These are phyloP conservation scores for Arthrobotrys musiformis DNA, from an alignment of 2,329 filamentous ascomycete species.

Conservation along the genomic window DNA sequence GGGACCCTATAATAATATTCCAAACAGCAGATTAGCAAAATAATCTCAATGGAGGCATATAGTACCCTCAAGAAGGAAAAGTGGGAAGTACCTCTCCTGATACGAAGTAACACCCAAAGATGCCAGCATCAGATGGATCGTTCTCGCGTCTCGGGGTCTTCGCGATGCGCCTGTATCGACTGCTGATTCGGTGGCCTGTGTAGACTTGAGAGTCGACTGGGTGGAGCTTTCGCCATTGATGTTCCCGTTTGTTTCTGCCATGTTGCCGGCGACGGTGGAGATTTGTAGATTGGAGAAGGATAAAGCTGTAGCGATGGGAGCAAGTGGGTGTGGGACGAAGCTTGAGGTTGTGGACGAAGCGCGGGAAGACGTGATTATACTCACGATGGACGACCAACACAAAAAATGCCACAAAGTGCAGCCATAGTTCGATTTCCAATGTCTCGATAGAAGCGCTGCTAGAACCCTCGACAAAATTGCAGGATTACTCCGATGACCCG, in stretches of 20 bases:
- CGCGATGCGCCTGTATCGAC: slow-evolving; percentile 62
- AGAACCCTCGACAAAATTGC: no score
- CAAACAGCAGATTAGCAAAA: background rate
- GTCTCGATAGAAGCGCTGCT: no score
- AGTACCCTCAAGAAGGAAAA: background rate
- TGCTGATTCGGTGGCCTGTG: slow-evolving; percentile 46
- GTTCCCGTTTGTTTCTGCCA: slow-evolving; percentile 49
- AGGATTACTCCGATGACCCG: no score
- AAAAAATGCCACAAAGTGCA: slow-evolving; percentile 17
- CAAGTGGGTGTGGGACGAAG: background rate
- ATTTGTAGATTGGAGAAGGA: background rate
- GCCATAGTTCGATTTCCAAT: no score
- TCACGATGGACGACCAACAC: slow-evolving; percentile 14
- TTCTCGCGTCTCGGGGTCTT: slow-evolving; percentile 79
- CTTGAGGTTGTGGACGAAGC: background rate
- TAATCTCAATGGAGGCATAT: background rate
- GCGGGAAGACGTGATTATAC: slow-evolving; percentile 16
- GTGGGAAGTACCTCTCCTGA: slow-evolving; percentile 72
- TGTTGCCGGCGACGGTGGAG: background rate
- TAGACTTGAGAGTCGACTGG: slow-evolving; percentile 39
- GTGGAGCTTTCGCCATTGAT: slow-evolving; percentile 49
- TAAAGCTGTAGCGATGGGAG: background rate
- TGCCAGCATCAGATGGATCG: slow-evolving; percentile 81
- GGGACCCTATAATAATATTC: slow-evolving; percentile 67
- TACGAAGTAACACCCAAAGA: slow-evolving; percentile 82